These are phyloP conservation scores for Musa balbisiana DNA, from an alignment of 202 grass and related monocot genomes.

Conservation along the genomic window DNA sequence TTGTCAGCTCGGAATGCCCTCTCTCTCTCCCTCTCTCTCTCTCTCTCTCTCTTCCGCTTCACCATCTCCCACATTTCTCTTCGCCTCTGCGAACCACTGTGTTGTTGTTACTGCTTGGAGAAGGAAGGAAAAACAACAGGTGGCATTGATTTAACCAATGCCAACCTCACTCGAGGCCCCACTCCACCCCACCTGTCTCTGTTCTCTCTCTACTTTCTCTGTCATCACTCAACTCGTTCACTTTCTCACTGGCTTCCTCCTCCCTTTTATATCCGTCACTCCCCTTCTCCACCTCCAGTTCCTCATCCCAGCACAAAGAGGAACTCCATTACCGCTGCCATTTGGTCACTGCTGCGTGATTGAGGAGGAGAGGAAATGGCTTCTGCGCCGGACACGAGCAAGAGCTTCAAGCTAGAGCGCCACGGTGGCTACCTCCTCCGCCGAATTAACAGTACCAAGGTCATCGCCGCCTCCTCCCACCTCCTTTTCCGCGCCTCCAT, in stretches of 20 bases:
- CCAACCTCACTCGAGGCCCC: neutral
- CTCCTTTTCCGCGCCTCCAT: constrained; percentile 81
- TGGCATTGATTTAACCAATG: constrained; percentile 7
- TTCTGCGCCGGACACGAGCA: constrained; percentile 37
- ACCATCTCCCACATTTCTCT: too few species aligned
- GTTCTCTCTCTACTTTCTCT: neutral
- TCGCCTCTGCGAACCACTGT: too few species aligned
- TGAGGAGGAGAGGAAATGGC: constrained; percentile 18
- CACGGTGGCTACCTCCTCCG: constrained; percentile 57
- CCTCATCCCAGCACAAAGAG: neutral
- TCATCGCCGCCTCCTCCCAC: constrained; percentile 52
- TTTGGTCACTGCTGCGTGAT: neutral
- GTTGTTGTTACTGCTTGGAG: neutral
- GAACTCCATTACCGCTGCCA: neutral
- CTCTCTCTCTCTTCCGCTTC: too few species aligned
- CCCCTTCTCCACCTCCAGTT: constrained; percentile 6
- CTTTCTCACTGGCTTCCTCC: neutral
- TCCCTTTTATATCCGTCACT: neutral
- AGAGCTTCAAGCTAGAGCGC: constrained; percentile 56
- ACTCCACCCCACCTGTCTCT: neutral
- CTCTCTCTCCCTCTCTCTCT: too few species aligned
- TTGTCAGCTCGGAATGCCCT: too few species aligned
- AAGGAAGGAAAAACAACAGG: neutral
- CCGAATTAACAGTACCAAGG: constrained; percentile 45
- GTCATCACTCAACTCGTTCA: neutral